These are phyloP conservation scores for Aspergillus fischeri DNA, from an alignment of 2,329 filamentous ascomycete genomes.

Conservation along the genomic window DNA sequence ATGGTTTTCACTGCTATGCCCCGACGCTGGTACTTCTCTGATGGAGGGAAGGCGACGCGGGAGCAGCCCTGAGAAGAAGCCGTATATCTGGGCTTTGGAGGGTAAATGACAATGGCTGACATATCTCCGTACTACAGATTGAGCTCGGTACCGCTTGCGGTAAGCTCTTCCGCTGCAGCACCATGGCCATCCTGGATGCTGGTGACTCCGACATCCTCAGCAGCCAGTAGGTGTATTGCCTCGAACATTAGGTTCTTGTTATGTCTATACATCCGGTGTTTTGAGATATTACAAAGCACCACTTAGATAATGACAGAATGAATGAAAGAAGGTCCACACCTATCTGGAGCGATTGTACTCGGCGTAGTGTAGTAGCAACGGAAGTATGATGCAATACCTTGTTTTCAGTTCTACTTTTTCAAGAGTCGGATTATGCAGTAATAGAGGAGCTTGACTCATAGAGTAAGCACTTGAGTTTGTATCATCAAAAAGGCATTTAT, in stretches of 20 bases:
- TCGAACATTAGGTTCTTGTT: conserved; percentile 13
- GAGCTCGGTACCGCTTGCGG: conserved; percentile 97
- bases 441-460: background rate
- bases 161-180: conserved; percentile 98
- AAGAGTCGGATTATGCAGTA: background rate
- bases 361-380: background rate
- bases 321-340: conserved; percentile 11
- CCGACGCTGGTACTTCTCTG: background rate
- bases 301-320: conserved; percentile 20
- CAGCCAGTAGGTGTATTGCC: conserved; percentile 21
- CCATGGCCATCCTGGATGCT: conserved; percentile 94
- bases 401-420: background rate
- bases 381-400: background rate
- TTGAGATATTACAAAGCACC: conserved; percentile 6
- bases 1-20: conserved; percentile 4
- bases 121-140: conserved; percentile 61
- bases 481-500: conserved; percentile 1
- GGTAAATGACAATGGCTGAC: conserved; percentile 51
- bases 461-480: background rate
- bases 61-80: conserved; percentile 87
- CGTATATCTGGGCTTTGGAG: conserved; percentile 30
- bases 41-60: conserved; percentile 20
- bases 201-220: conserved; percentile 97
- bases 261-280: conserved; percentile 16
- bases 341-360: background rate